Evolutionary conservation across 2,329 filamentous ascomycete genomes (phyloP), one percentile per base, ranked within the genome.

Genomic region (Trichophyton schoenleinii): DNA sequence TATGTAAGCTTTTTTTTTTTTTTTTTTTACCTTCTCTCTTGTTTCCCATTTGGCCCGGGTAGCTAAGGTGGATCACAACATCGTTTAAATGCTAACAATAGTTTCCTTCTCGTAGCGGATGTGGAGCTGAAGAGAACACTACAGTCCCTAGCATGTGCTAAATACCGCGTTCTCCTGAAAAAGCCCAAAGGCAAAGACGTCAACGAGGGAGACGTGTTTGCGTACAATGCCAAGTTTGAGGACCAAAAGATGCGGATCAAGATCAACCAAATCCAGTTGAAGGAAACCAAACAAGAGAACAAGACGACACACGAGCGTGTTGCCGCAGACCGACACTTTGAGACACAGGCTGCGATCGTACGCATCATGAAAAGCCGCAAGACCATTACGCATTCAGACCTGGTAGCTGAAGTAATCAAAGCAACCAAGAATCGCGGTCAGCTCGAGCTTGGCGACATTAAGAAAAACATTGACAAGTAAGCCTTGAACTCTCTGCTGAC

Each of bases 201-300:
- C 66, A 81, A 82, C 62, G 70, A 79, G 0, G 89, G 83, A 0
- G 95, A 99, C 74, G 88, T 86, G 0, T 99, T 99, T 69, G 84
- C 83, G 0, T 86, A 95, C 69, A 96, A 96, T 76, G 74, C 81
- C 52, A 72, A 72, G 15, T 99, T 99, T 74, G 78, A 78, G 1
- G 87, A 96, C 70, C 81, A 86, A 20, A 95, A 94, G 74, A 88
- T 89, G 74, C 85, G 91, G 61, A 86, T 99, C 76, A 99, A 99
- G 79, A 96, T 99, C 79, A 99, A 97, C 76, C 92, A 96, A 75
- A 94, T 99, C 67, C 94, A 99, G 75, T 82, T 96, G 58, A 95
- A 94, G 75, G 94, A 99, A 76, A 97, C 94, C 0, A 88, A 88
- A 68, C 88, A 92, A 70, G 94, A 99, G 75, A 96, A 96, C 76